Evolutionary conservation across 83 land plant genomes (phyloP).

Genomic region (Larix sibirica): DNA sequence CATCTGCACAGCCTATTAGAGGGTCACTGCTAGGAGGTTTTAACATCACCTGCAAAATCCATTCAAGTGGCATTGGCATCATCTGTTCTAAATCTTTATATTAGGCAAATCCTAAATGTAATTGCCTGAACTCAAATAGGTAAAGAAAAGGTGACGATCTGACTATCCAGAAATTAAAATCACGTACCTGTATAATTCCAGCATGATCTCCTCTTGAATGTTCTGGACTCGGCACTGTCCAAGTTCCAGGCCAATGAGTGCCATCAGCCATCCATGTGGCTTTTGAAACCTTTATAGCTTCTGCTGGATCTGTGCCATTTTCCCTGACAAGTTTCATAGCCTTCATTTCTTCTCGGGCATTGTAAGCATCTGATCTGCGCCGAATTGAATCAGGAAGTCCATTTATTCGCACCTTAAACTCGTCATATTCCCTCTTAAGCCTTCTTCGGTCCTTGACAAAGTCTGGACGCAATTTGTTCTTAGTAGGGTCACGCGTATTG

Average conservation of each 20-base stretch:
- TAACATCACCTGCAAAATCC: conserved; percentile 56
- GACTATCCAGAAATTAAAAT: neutral
- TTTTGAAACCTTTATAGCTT: conserved; percentile 39
- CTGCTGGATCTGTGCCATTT: conserved; percentile 27
- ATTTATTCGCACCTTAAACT: conserved; percentile 40
- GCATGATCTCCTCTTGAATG: conserved; percentile 47
- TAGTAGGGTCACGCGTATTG: conserved; percentile 19
- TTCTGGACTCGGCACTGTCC: conserved; percentile 30
- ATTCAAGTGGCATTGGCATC: neutral
- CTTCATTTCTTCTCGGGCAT: conserved; percentile 25
- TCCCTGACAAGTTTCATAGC: conserved; percentile 19
- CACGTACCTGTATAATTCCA: conserved; percentile 44
- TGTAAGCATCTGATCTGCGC: conserved; percentile 31
- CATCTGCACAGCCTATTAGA: conserved; percentile 47
- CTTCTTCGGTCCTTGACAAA: conserved; percentile 38
- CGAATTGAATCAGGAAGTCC: conserved; percentile 39
- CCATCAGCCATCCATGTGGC: conserved; percentile 92
- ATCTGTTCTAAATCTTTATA: neutral
- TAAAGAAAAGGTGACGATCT: neutral
- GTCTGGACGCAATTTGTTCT: conserved; percentile 25
- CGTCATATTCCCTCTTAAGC: conserved; percentile 42
- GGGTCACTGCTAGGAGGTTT: conserved; percentile 62
- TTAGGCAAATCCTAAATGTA: neutral
- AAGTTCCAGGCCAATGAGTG: conserved; percentile 81
- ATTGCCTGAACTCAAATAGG: neutral